A percentile compares a stretch with the other conserved stretches of the same genome.
These are phyloP conservation scores for Sclerotiophoma versabilis DNA, from an alignment of 2,329 filamentous ascomycete species.

Conservation along the genomic window DNA sequence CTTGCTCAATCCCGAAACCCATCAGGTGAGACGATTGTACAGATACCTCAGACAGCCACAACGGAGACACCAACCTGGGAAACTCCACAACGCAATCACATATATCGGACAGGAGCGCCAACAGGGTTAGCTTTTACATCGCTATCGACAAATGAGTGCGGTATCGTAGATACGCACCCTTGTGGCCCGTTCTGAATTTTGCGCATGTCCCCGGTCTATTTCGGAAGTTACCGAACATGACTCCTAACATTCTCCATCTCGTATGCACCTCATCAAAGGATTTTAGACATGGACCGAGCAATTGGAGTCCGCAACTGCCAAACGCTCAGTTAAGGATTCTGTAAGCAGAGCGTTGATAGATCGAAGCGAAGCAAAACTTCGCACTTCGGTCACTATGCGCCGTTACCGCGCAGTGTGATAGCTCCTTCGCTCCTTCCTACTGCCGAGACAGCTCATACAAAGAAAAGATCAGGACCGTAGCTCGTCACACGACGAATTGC, in stretches of 20 bases:
- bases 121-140: neutral
- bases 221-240: neutral
- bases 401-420: too few relatives aligned
- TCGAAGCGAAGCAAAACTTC: neutral
- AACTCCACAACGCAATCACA: neutral
- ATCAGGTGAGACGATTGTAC: conserved; percentile 2
- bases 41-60: neutral
- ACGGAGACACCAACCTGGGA: neutral
- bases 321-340: neutral
- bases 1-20: neutral
- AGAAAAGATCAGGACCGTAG: too few relatives aligned
- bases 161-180: neutral
- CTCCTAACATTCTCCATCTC: neutral
- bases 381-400: neutral
- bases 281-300: neutral
- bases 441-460: too few relatives aligned
- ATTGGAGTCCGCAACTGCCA: neutral
- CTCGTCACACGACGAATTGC: too few relatives aligned
- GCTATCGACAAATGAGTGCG: neutral
- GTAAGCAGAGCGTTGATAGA: too few relatives aligned
- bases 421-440: too few relatives aligned
- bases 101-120: neutral
- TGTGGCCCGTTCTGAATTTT: neutral
- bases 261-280: neutral
- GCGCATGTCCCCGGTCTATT: neutral